phyloP scores from a whole-genome alignment of 2,329 filamentous ascomycete species.

The Sporothrix luriei region DNA sequence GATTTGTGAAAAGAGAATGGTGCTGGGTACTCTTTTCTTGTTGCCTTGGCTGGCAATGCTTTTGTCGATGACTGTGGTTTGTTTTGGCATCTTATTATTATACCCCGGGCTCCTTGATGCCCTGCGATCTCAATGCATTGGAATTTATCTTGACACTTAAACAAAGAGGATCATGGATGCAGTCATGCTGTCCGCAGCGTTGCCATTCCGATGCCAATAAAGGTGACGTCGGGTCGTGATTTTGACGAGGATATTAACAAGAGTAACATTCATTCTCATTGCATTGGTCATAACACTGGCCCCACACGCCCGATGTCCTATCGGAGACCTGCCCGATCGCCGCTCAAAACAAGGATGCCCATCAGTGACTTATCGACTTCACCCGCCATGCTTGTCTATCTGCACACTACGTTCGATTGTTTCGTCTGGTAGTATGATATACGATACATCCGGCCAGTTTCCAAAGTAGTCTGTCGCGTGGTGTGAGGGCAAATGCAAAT shows the following conservation, averaged over 20 bases:
- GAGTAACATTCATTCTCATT: too few relatives aligned
- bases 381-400: not conserved
- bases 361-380: too few relatives aligned
- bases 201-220: not conserved
- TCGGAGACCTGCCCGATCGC: too few relatives aligned
- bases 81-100: slow-evolving; percentile 14
- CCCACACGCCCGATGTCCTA: too few relatives aligned
- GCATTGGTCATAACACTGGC: too few relatives aligned
- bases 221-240: not conserved
- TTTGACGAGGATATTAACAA: not conserved
- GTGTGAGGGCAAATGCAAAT: not conserved
- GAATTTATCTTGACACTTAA: slow-evolving; percentile 6
- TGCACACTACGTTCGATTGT: not conserved
- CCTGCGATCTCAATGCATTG: slow-evolving; percentile 26
- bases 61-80: not conserved
- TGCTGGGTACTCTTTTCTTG: not conserved
- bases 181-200: not conserved
- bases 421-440: not conserved
- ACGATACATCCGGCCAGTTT: not conserved
- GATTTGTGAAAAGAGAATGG: slow-evolving; percentile 3
- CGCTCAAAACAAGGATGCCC: too few relatives aligned
- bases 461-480: not conserved
- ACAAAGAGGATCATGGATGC: too few relatives aligned
- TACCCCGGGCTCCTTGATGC: slow-evolving; percentile 19
- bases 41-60: not conserved